Evolutionary conservation across 2,329 filamentous ascomycete species (phyloP).

Genomic region (Exophiala dermatitidis): DNA sequence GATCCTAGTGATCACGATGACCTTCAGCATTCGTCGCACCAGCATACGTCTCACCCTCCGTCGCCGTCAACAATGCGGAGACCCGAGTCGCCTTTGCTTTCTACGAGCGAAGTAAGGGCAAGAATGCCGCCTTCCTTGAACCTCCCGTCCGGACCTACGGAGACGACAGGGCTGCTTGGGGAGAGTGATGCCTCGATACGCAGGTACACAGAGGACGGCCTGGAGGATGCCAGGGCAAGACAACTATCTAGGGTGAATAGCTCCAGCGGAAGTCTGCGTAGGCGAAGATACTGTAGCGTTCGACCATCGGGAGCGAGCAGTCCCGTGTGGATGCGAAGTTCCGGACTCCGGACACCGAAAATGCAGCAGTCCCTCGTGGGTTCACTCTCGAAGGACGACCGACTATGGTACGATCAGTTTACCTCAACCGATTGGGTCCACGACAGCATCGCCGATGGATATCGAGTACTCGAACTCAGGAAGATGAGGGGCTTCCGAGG

Average conservation of each 20-base stretch:
- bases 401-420: constrained; percentile 98
- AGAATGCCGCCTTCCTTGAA: constrained; percentile 14
- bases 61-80: constrained; percentile 7
- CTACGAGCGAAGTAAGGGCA: constrained; percentile 11
- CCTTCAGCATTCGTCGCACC: constrained; percentile 2
- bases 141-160: constrained; percentile 14
- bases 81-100: constrained; percentile 8
- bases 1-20: constrained; percentile 13
- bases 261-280: constrained; percentile 18
- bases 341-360: constrained; percentile 24
- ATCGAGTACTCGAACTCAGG: constrained; percentile 75
- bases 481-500: constrained; percentile 77
- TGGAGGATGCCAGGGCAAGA: constrained; percentile 10
- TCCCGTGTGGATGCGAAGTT: constrained; percentile 19
- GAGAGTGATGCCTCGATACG: constrained; percentile 4
- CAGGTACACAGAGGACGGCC: constrained; percentile 14
- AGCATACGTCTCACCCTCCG: constrained; percentile 2
- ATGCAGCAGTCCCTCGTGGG: constrained; percentile 41
- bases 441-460: constrained; percentile 90
- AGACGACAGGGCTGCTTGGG: constrained; percentile 19
- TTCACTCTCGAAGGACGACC: constrained; percentile 67
- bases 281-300: constrained; percentile 14
- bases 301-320: constrained; percentile 15
- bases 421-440: constrained; percentile 98
- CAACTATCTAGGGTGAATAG: constrained; percentile 25